Evolutionary conservation across 495 filamentous ascomycete species (phyloP).

Genomic region (Hamigera avellanea): DNA sequence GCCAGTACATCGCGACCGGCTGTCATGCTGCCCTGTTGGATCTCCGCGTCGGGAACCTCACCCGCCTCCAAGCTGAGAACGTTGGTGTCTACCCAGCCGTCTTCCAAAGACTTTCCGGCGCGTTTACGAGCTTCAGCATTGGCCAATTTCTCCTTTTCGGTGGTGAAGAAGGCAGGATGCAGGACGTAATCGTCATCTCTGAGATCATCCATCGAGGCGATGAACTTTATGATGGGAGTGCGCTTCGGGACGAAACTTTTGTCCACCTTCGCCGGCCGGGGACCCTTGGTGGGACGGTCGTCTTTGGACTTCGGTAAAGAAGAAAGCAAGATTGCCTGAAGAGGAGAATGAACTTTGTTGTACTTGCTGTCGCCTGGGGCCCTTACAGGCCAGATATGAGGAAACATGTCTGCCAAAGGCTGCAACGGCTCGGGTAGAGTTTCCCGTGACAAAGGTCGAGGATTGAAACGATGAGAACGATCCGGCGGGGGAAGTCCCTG

Average conservation of each 20-base stretch:
- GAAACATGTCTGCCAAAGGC: constrained; percentile 70
- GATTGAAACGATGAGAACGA: constrained; percentile 52
- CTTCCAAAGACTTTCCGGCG: constrained; percentile 30
- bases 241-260: constrained; percentile 53
- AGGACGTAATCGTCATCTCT: constrained; percentile 67
- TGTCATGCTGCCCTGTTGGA: constrained; percentile 71
- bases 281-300: constrained; percentile 39
- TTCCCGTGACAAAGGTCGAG: constrained; percentile 47
- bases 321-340: constrained; percentile 66
- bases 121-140: constrained; percentile 34
- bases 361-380: constrained; percentile 75
- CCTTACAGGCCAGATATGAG: constrained; percentile 78
- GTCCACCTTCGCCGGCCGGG: constrained; percentile 43
- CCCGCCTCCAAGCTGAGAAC: constrained; percentile 58
- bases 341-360: constrained; percentile 68
- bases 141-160: constrained; percentile 25
- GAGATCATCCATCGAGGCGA: constrained; percentile 62
- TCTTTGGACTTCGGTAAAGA: constrained; percentile 53
- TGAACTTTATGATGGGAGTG: constrained; percentile 65
- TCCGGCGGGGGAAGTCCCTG: constrained; percentile 30
- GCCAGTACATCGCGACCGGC: constrained; percentile 71
- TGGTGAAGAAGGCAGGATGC: constrained; percentile 56
- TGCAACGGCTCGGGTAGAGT: constrained; percentile 51
- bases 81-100: constrained; percentile 76
- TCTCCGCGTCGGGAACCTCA: constrained; percentile 50